Conservation (phyloP, 2,329 filamentous ascomycete species). For the Colletotrichum scovillei region DNA sequence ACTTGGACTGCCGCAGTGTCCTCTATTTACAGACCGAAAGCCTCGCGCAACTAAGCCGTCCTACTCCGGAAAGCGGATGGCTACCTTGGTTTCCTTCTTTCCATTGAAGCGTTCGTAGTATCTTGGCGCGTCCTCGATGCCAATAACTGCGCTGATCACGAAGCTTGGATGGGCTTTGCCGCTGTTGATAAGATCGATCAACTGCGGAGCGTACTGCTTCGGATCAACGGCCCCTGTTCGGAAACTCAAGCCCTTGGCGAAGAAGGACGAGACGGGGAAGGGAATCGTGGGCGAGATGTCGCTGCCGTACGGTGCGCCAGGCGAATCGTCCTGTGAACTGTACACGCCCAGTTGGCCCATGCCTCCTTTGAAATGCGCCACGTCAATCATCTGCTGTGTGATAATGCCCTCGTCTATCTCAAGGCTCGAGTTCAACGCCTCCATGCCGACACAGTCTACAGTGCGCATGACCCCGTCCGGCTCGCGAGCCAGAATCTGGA, state of each 20-base stretch:
- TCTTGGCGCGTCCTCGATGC: slow-evolving; percentile 42
- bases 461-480: slow-evolving; percentile 34
- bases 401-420: slow-evolving; percentile 33
- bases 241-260: slow-evolving; percentile 34
- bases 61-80: slow-evolving; percentile 8
- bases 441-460: slow-evolving; percentile 38
- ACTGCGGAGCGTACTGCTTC: slow-evolving; percentile 24
- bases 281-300: slow-evolving; percentile 21
- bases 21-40: too few relatives aligned
- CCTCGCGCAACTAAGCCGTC: too few relatives aligned
- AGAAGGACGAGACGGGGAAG: slow-evolving; percentile 38
- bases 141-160: slow-evolving; percentile 41
- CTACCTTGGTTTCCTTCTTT: slow-evolving; percentile 39
- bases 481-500: slow-evolving; percentile 36
- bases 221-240: slow-evolving; percentile 14
- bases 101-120: slow-evolving; percentile 41
- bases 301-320: slow-evolving; percentile 31
- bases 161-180: slow-evolving; percentile 43
- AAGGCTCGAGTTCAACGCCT: slow-evolving; percentile 35
- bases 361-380: slow-evolving; percentile 36
- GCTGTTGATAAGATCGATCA: slow-evolving; percentile 37
- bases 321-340: slow-evolving; percentile 12
- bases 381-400: slow-evolving; percentile 33
- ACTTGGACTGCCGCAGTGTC: too few relatives aligned
- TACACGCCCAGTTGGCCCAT: slow-evolving; percentile 41